Percentiles rank a stretch among this genome's conserved stretches.
Evolutionary conservation across 2,329 filamentous ascomycete genomes (phyloP).

Genomic region (Cytospora piceicola): DNA sequence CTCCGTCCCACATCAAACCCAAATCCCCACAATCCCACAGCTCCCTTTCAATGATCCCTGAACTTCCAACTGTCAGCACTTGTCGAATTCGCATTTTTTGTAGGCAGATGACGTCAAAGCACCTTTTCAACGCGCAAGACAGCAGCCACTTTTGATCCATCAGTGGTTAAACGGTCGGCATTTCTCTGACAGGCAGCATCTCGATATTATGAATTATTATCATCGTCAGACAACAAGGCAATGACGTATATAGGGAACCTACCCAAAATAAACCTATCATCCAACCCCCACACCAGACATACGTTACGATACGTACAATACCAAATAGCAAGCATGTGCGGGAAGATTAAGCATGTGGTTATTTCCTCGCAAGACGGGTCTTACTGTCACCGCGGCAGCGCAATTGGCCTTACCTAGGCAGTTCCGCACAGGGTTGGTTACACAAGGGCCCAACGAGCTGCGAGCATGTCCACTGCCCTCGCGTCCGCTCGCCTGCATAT

Average conservation of each 20-base stretch:
- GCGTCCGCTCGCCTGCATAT: background rate
- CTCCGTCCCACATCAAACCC: background rate
- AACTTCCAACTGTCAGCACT: background rate
- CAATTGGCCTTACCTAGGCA: background rate
- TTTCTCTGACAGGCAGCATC: background rate
- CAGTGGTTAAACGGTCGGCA: background rate
- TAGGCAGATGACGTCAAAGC: background rate
- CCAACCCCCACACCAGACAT: background rate
- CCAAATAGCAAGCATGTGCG: background rate
- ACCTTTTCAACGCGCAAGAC: background rate
- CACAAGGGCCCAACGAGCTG: background rate
- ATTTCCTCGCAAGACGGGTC: background rate
- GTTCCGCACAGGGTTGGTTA: background rate
- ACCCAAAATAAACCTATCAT: background rate
- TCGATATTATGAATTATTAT: background rate
- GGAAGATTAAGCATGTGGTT: background rate
- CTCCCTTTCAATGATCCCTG: background rate
- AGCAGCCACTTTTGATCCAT: slow-evolving; percentile 1
- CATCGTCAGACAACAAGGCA: background rate
- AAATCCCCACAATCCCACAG: background rate
- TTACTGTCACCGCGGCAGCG: background rate
- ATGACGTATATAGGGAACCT: background rate
- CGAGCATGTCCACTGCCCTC: background rate
- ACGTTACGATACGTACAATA: too few relatives aligned
- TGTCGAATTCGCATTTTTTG: background rate